Percentiles rank a stretch among this genome's conserved stretches.
phyloP scores from a whole-genome alignment of 768 basidiomycete species.

The Glaciozyma antarctica region DNA sequence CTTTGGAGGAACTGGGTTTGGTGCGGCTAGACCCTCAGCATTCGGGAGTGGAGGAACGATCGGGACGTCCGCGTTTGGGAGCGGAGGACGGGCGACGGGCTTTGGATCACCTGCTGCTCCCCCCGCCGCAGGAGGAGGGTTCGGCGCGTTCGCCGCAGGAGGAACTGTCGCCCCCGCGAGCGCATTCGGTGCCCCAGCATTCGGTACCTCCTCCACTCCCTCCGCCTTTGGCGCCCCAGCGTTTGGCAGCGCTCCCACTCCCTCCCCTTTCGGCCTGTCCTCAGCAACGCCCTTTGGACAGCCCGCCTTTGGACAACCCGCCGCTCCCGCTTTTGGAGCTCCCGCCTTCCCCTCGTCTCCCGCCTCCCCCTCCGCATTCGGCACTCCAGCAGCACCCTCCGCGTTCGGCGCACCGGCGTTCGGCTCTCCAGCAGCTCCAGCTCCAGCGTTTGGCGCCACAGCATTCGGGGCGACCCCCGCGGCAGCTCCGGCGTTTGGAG shows the following conservation, averaged over 20 bases:
- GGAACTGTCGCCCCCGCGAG: not conserved
- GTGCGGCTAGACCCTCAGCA: conserved; percentile 4
- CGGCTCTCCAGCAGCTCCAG: not conserved
- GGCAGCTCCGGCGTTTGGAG: conserved; percentile 5
- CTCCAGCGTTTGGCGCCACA: not conserved
- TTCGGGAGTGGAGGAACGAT: conserved; percentile 15
- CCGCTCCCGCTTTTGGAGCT: not conserved
- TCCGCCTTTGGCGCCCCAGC: conserved; percentile 41
- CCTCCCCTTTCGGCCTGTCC: not conserved
- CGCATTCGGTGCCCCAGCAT: conserved; percentile 1
- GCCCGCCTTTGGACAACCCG: not conserved
- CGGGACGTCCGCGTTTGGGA: not conserved
- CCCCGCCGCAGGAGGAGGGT: conserved; percentile 3
- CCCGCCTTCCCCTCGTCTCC: not conserved
- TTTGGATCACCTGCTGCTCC: not conserved
- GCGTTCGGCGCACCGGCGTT: conserved; percentile 32
- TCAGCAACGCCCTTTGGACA: not conserved
- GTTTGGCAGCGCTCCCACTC: conserved; percentile 27
- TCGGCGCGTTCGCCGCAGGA: conserved; percentile 18
- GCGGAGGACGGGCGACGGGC: not conserved
- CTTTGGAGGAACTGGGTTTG: conserved; percentile 12
- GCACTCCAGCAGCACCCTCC: not conserved
- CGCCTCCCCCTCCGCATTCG: not conserved
- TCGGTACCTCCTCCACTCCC: conserved; percentile 40
- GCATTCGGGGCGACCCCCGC: conserved; percentile 3